These are phyloP conservation scores for Glebionis coronaria DNA, from an alignment of 129 eudicot species.

Conservation along the genomic window DNA sequence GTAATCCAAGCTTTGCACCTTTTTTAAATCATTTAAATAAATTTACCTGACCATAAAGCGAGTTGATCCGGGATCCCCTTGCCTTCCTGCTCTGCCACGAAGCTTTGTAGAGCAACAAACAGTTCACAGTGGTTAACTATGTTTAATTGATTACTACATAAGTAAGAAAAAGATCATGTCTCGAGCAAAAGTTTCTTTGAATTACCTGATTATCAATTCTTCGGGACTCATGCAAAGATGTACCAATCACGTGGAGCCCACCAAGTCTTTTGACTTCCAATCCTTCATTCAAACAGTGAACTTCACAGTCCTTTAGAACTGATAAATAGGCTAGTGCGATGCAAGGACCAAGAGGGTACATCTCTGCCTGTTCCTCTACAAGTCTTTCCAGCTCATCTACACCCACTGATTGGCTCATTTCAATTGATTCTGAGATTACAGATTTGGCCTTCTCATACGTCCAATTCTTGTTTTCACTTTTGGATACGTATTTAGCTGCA, in stretches of 20 bases:
- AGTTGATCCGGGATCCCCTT: slow-evolving; percentile 99
- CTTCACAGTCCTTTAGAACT: slow-evolving; percentile 79
- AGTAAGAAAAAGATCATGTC: slow-evolving; percentile 15
- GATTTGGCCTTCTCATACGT: slow-evolving; percentile 67
- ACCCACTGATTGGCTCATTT: slow-evolving; percentile 68
- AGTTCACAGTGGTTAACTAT: neutral
- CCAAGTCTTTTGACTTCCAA: slow-evolving; percentile 90
- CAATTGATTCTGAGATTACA: slow-evolving; percentile 71
- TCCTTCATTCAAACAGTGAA: slow-evolving; percentile 84
- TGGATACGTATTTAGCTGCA: slow-evolving; percentile 73
- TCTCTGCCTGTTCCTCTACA: slow-evolving; percentile 72
- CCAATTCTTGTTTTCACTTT: slow-evolving; percentile 72
- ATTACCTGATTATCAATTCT: slow-evolving; percentile 95
- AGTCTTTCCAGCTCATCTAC: slow-evolving; percentile 63
- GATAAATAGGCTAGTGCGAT: slow-evolving; percentile 83
- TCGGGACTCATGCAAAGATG: slow-evolving; percentile 96
- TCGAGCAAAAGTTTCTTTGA: neutral
- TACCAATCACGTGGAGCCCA: slow-evolving; percentile 97
- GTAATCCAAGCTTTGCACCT: slow-evolving; percentile 11
- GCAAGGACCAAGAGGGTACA: slow-evolving; percentile 90
- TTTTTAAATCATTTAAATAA: neutral
- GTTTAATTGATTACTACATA: slow-evolving; percentile 6
- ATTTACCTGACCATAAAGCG: slow-evolving; percentile 95
- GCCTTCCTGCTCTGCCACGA: slow-evolving; percentile 99
- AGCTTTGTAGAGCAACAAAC: slow-evolving; percentile 43